Base-by-base conservation (phyloP, 306 rosid species). In the Trifolium pratense region DNA sequence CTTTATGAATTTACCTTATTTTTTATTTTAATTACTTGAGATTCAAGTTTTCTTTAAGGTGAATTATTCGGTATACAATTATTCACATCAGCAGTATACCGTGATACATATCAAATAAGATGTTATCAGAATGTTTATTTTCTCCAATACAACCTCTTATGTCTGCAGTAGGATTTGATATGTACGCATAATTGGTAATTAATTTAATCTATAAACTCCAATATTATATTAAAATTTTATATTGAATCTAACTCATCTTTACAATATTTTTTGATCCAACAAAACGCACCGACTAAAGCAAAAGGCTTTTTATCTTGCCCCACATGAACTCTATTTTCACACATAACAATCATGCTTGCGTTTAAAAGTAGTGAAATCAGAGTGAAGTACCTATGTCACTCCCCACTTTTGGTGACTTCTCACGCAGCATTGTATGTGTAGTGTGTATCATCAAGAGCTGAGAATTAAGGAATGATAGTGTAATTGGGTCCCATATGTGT, bases 281-380 rank as follows among this genome's bases (percentile, higher is more conserved):
- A 66, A 80, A 75, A 70, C 66, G 86, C 91, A 90, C 91, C 89
- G 86, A 90, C 91, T 81, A 52, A 63, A 63, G 45, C 12, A 66
- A 76, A 84, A 70, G 74, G 69, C 37, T 55, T 36, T 78, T 78
- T 75, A 14, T 78, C 87, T 83, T 77, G 96, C 71, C 88, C 89
- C 87, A 84, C 82, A 75, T 20, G 82, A 90, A 86, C 87, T 83
- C 89, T 86, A 79, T 85, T 87, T 87, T 87, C 89, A 80, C 78
- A 78, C 78, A 75, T 16, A 74, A 61, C 78, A 81, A 86, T 90
- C 85, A 80, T 83, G 85, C 82, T 84, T 87, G 84, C 86, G 87
- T 87, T 91, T 85, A 76, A 89, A 85, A 87, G 87, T 78, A 21
- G 84, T 59, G 84, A 81, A 81, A 70, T 74, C 80, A 66, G 31